Base-by-base conservation (phyloP, 1,284 basidiomycete genomes). In the Leccinum angustisporum region DNA sequence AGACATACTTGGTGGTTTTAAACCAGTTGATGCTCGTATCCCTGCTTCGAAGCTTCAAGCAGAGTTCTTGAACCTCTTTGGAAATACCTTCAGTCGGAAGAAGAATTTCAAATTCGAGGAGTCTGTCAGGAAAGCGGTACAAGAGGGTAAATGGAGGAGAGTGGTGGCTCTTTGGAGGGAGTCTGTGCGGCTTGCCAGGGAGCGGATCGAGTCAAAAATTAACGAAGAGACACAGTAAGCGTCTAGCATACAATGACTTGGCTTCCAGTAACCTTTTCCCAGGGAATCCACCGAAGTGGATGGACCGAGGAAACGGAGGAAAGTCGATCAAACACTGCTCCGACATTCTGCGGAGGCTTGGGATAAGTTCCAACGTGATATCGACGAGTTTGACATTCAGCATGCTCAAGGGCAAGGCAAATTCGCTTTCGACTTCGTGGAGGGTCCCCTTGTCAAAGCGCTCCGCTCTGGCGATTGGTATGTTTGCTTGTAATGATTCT, bases 361-460 rank as follows among this genome's bases (percentile, higher is more conserved):
- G 96, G 78, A 80, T n/a, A 75, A 78, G 0, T 94, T 98, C 66
- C 82, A 90, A 61, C 79, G 74, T 34, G 86, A 90, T 33, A 86
- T 97, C 3, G 80, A 85, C 46, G 86, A 90, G 40, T 99, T 99
- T 70, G 91, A 96, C 67, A 80, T 90, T 2, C 91, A 95, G 69
- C 90, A 96, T 74, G 87, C 94, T 31, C 87, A 88, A 66, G 89
- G 88, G 63, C 90, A 91, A 72, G 88, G 90, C 57, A 95, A 92
- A 72, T 92, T 96, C 70, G 91, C 94, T 0, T 99, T 99, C 72
- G 88, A 89, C 5, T 99, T 98, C 69, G 89, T 98, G 3, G 97
- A 99, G 73, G 97, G 97, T 0, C 97, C 97, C 9, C 79, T 99
- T 13, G 89, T 98, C n/a, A 92, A 91, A 69, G 97, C 97, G 0